These are phyloP conservation scores for Pseudonitzschia multistriata DNA, from an alignment of 108 stramenopile species.

Conservation along the genomic window DNA sequence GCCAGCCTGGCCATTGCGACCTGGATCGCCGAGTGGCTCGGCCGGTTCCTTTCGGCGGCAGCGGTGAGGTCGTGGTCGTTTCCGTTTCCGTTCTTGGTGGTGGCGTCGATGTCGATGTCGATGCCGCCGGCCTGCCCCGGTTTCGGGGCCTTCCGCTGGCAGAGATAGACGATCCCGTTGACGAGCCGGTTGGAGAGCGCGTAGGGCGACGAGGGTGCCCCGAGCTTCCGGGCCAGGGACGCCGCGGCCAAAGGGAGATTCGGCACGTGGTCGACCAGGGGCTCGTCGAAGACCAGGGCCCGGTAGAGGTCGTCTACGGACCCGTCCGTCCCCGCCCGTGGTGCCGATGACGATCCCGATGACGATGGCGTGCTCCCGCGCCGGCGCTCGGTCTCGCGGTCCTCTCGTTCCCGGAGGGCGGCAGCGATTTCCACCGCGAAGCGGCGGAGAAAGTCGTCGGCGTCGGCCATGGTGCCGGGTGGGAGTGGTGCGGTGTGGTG, in stretches of 20 bases:
- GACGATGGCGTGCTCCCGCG: background rate
- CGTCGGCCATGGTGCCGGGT: background rate
- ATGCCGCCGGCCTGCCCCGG: background rate
- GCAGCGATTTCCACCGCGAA: slow-evolving; percentile 33
- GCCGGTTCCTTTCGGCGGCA: background rate
- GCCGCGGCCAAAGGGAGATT: slow-evolving; percentile 22
- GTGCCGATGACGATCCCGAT: background rate
- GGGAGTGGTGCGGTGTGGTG: too few relatives aligned
- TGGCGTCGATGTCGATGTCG: background rate
- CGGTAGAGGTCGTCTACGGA: slow-evolving; percentile 21
- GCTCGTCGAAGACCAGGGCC: slow-evolving; percentile 36
- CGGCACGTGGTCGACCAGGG: slow-evolving; percentile 18
- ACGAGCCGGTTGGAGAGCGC: slow-evolving; percentile 39
- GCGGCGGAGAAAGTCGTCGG: slow-evolving; percentile 26
- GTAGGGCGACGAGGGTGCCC: slow-evolving; percentile 2
- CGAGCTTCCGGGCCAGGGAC: slow-evolving; percentile 21
- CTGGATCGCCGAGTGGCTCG: slow-evolving; percentile 9
- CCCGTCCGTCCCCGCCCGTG: slow-evolving; percentile 13
- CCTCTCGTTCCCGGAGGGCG: slow-evolving; percentile 23
- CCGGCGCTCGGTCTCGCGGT: background rate
- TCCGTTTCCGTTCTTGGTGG: background rate
- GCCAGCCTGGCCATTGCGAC: slow-evolving; percentile 38
- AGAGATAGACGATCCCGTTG: slow-evolving; percentile 34
- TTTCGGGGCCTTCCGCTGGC: slow-evolving; percentile 12
- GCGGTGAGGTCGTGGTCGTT: background rate